Percentiles rank a stretch among this genome's conserved stretches.
Evolutionary conservation across 2,329 filamentous ascomycete genomes (phyloP).

Genomic region (Bipolaris zeicola): DNA sequence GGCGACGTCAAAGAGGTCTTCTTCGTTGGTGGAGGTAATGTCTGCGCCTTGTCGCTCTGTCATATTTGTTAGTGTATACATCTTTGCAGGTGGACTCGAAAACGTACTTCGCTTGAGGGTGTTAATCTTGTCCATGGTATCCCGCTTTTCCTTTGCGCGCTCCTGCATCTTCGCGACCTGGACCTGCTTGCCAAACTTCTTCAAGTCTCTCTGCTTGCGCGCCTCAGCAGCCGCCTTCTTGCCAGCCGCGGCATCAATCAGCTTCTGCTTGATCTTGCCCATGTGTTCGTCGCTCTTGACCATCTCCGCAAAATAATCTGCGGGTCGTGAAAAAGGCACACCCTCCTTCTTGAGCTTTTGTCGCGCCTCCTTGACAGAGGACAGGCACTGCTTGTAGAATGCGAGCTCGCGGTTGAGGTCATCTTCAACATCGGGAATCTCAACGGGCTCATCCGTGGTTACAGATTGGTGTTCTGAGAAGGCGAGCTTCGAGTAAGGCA

Average conservation of each 20-base stretch:
- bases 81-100: not conserved
- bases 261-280: constrained; percentile 92
- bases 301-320: constrained; percentile 99
- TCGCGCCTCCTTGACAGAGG: constrained; percentile 76
- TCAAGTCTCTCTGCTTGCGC: constrained; percentile 87
- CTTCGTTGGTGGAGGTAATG: constrained; percentile 71
- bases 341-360: constrained; percentile 79
- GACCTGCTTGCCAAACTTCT: constrained; percentile 99
- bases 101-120: constrained; percentile 89
- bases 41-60: constrained; percentile 81
- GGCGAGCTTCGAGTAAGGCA: constrained; percentile 70
- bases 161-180: constrained; percentile 96
- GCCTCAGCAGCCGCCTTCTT: constrained; percentile 95
- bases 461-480: constrained; percentile 86
- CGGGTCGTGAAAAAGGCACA: constrained; percentile 83
- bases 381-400: constrained; percentile 88
- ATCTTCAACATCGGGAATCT: constrained; percentile 84
- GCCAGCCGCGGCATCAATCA: constrained; percentile 86
- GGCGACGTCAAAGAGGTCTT: constrained; percentile 88
- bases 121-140: constrained; percentile 95
- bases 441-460: constrained; percentile 68
- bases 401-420: constrained; percentile 90
- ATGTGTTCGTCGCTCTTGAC: constrained; percentile 98
- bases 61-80: constrained; percentile 26
- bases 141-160: constrained; percentile 86